These are phyloP conservation scores for Suillus ampliporus DNA, from an alignment of 768 basidiomycete species.

Conservation along the genomic window DNA sequence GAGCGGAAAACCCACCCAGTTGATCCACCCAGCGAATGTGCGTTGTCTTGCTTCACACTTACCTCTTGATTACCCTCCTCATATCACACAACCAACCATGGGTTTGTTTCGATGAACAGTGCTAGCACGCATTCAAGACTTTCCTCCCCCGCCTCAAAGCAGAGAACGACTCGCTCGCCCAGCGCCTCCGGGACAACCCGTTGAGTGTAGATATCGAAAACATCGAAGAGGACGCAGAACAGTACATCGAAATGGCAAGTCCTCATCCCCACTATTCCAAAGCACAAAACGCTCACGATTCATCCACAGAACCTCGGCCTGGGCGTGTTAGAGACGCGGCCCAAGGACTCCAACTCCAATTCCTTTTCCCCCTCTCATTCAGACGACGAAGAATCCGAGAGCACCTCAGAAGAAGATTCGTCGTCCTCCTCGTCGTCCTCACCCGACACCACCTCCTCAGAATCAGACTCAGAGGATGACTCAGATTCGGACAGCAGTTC, in stretches of 20 bases:
- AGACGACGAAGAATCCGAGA: slow-evolving; percentile 10
- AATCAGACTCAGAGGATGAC: slow-evolving; percentile 9
- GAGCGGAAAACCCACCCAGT: slow-evolving; percentile 43
- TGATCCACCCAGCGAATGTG: slow-evolving; percentile 55
- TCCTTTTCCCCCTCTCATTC: slow-evolving; percentile 7
- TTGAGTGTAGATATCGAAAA: slow-evolving; percentile 74
- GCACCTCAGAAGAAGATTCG: slow-evolving; percentile 5
- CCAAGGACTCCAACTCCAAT: slow-evolving; percentile 13
- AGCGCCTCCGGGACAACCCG: slow-evolving; percentile 53
- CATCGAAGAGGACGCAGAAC: slow-evolving; percentile 50
- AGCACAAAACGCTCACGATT: neutral
- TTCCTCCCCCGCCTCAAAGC: slow-evolving; percentile 71
- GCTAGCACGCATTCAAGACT: slow-evolving; percentile 66
- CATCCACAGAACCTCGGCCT: slow-evolving; percentile 62
- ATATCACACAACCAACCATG: neutral
- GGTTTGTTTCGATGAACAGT: slow-evolving; percentile 47
- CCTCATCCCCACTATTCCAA: slow-evolving; percentile 2
- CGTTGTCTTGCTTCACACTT: slow-evolving; percentile 24
- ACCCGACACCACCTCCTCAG: slow-evolving; percentile 8
- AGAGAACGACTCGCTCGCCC: slow-evolving; percentile 60
- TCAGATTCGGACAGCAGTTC: slow-evolving; percentile 25
- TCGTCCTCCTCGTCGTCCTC: neutral
- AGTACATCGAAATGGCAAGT: slow-evolving; percentile 71
- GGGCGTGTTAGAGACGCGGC: slow-evolving; percentile 57
- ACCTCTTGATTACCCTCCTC: slow-evolving; percentile 6